A percentile compares a stretch with the other conserved stretches of the same genome.
Conservation (phyloP, 2,329 filamentous ascomycete genomes). For the Trichoderma hamatum region DNA sequence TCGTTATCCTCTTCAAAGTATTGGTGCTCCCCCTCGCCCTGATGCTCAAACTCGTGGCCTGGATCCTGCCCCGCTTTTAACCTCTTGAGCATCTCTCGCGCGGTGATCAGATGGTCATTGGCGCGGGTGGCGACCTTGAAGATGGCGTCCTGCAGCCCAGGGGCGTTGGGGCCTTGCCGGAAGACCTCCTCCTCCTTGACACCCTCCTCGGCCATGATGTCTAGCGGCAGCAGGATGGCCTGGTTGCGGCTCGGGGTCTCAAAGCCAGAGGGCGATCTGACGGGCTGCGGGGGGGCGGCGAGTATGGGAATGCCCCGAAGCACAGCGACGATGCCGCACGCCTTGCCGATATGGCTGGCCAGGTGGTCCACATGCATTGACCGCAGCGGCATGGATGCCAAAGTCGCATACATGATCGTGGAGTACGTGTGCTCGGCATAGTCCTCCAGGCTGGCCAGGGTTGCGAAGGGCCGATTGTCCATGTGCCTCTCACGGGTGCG, state of each 20-base stretch:
- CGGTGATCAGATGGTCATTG: slow-evolving; percentile 94
- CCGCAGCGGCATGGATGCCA: slow-evolving; percentile 76
- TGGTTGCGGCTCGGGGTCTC: slow-evolving; percentile 47
- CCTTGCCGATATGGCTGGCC: slow-evolving; percentile 93
- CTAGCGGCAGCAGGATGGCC: slow-evolving; percentile 76
- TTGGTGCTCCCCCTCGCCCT: slow-evolving; percentile 70
- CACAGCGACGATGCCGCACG: slow-evolving; percentile 82
- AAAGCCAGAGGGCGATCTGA: slow-evolving; percentile 47
- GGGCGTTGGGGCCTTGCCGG: slow-evolving; percentile 74
- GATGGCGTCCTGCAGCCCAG: slow-evolving; percentile 83
- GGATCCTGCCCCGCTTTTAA: slow-evolving; percentile 72
- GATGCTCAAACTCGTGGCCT: slow-evolving; percentile 87
- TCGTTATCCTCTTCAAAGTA: slow-evolving; percentile 53
- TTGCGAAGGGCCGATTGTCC: slow-evolving; percentile 79
- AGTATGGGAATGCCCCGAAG: slow-evolving; percentile 86
- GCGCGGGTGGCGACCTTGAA: slow-evolving; percentile 92
- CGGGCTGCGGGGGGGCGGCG: slow-evolving; percentile 67
- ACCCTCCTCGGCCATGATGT: slow-evolving; percentile 81
- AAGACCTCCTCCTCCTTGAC: slow-evolving; percentile 90
- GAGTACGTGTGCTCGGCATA: slow-evolving; percentile 97
- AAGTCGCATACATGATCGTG: slow-evolving; percentile 83
- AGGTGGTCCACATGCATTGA: slow-evolving; percentile 89
- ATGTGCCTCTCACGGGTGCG: slow-evolving; percentile 80
- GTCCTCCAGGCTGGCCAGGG: slow-evolving; percentile 72
- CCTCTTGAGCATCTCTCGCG: slow-evolving; percentile 85